phyloP scores from a whole-genome alignment of 2,329 filamentous ascomycete genomes.

The Cladosporium sphaerospermum region DNA sequence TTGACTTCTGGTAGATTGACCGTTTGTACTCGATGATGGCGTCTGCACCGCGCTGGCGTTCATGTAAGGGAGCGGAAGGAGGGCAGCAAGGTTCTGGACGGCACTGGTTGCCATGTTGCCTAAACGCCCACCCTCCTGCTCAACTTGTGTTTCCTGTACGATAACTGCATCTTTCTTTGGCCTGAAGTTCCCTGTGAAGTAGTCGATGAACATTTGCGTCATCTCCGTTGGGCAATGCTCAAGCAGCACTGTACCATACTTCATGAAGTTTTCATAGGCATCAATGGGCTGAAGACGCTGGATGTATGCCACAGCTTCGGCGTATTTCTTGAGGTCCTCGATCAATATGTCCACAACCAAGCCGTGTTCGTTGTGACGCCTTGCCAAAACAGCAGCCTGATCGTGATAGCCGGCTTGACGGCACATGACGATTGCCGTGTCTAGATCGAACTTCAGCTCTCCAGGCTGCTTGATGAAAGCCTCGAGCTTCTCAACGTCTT shows the following conservation, averaged over 20 bases:
- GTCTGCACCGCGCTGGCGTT: constrained; percentile 55
- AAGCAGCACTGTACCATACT: constrained; percentile 85
- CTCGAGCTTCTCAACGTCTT: constrained; percentile 93
- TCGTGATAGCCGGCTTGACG: constrained; percentile 95
- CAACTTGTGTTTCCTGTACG: constrained; percentile 39
- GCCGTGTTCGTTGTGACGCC: constrained; percentile 88
- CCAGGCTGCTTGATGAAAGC: constrained; percentile 94
- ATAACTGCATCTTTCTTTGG: constrained; percentile 61
- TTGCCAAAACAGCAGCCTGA: constrained; percentile 90
- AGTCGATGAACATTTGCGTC: constrained; percentile 85
- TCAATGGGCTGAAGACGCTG: constrained; percentile 76
- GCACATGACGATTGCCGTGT: constrained; percentile 96
- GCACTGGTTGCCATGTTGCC: constrained; percentile 59
- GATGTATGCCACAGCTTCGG: constrained; percentile 83
- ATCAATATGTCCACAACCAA: constrained; percentile 93
- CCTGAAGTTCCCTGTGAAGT: constrained; percentile 80
- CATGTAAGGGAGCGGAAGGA: constrained; percentile 82
- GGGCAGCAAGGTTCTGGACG: constrained; percentile 76
- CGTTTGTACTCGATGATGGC: constrained; percentile 33
- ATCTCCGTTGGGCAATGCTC: constrained; percentile 78
- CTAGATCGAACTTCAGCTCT: constrained; percentile 91
- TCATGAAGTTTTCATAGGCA: constrained; percentile 86
- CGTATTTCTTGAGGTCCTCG: constrained; percentile 87
- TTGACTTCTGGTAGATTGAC: constrained; percentile 47
- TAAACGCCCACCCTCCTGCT: constrained; percentile 27